phyloP scores from a whole-genome alignment of 2,329 filamentous ascomycete species.

The Fusarium nelsonii region DNA sequence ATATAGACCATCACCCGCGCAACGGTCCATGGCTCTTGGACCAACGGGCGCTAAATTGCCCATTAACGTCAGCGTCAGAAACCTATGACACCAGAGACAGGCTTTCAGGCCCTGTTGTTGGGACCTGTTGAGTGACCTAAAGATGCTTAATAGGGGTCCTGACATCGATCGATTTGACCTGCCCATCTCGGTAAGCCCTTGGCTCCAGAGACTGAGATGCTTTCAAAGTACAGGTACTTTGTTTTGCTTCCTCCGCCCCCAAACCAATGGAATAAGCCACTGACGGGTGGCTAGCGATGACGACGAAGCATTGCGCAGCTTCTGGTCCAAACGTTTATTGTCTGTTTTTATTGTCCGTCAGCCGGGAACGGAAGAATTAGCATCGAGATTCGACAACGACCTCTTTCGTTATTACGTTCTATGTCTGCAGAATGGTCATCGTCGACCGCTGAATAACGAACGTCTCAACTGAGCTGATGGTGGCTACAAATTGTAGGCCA shows the following conservation, averaged over 20 bases:
- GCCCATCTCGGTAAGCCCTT: slow-evolving; percentile 39
- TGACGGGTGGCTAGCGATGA: slow-evolving; percentile 32
- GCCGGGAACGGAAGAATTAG: slow-evolving; percentile 4
- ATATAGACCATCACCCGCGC: slow-evolving; percentile 35
- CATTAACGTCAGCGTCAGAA: slow-evolving; percentile 19
- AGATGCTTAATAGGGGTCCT: slow-evolving; percentile 24
- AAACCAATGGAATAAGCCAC: slow-evolving; percentile 24
- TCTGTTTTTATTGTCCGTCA: not conserved
- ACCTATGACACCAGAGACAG: slow-evolving; percentile 7
- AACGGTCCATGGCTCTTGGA: slow-evolving; percentile 28
- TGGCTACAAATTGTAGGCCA: slow-evolving; percentile 32
- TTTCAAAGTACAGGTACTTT: slow-evolving; percentile 29
- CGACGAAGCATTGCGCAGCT: slow-evolving; percentile 37
- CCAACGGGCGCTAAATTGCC: slow-evolving; percentile 16
- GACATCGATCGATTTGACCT: slow-evolving; percentile 30
- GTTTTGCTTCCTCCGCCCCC: slow-evolving; percentile 10
- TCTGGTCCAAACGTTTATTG: slow-evolving; percentile 7
- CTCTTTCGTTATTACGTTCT: not conserved
- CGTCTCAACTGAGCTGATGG: slow-evolving; percentile 24
- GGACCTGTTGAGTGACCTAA: slow-evolving; percentile 8
- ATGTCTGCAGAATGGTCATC: too few relatives aligned
- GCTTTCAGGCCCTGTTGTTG: not conserved
- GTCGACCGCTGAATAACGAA: slow-evolving; percentile 27
- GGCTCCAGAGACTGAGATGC: not conserved
- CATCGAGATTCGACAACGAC: not conserved